Conservation (phyloP, 2,329 filamentous ascomycete species). For the Beauveria bassiana region DNA sequence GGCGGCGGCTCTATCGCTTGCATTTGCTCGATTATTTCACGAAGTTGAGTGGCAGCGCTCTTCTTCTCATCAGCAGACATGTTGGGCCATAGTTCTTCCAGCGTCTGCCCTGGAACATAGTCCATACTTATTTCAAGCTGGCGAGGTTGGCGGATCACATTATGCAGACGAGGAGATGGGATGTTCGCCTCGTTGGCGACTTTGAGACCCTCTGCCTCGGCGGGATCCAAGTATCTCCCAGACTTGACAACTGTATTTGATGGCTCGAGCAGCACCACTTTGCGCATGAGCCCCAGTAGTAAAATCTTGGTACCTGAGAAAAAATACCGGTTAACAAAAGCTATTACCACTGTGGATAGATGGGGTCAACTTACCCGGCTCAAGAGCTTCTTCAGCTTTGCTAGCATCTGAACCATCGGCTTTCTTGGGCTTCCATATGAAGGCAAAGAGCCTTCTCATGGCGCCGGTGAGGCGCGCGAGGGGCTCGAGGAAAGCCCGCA, state of each 20-base stretch:
- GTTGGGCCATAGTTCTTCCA: slow-evolving; percentile 20
- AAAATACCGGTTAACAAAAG: background rate
- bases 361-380: slow-evolving; percentile 15
- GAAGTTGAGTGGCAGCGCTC: slow-evolving; percentile 19
- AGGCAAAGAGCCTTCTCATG: background rate
- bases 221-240: slow-evolving; percentile 17
- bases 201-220: slow-evolving; percentile 21
- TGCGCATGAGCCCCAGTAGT: slow-evolving; percentile 17
- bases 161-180: slow-evolving; percentile 18
- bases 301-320: slow-evolving; percentile 16
- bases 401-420: background rate
- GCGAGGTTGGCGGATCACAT: slow-evolving; percentile 5
- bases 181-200: slow-evolving; percentile 15
- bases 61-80: slow-evolving; percentile 18
- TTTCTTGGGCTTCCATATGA: background rate
- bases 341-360: background rate
- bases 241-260: slow-evolving; percentile 21
- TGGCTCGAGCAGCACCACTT: slow-evolving; percentile 16
- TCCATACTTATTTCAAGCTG: slow-evolving; percentile 18
- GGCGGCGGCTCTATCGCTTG: slow-evolving; percentile 17
- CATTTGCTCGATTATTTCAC: slow-evolving; percentile 19
- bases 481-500: no score
- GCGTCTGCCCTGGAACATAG: slow-evolving; percentile 19
- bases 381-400: slow-evolving; percentile 13
- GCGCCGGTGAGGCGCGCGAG: no score